A percentile compares a stretch with the other conserved stretches of the same genome.
These are phyloP conservation scores for bread wheat (Triticum aestivum) DNA, from an alignment of 176 grass and related monocot genomes.

Conservation along the genomic window DNA sequence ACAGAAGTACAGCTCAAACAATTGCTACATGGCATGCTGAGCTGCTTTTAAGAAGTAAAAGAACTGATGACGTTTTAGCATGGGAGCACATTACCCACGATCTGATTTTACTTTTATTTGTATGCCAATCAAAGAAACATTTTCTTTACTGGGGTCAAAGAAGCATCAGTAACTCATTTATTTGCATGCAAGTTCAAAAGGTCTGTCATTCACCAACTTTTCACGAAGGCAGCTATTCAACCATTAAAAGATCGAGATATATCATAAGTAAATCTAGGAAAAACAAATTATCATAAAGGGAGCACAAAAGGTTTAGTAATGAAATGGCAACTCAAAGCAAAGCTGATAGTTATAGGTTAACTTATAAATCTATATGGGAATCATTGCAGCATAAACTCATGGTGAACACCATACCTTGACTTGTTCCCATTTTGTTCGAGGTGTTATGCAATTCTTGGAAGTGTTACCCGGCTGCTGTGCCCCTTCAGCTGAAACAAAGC, in stretches of 20 bases:
- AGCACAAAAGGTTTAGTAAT: background rate
- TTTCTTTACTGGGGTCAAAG: background rate
- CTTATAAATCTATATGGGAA: background rate
- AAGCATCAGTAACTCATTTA: background rate
- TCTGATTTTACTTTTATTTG: background rate
- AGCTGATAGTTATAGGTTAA: background rate
- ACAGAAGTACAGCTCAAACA: background rate
- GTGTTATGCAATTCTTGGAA: conserved; percentile 80
- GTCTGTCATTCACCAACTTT: background rate
- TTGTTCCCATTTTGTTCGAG: conserved; percentile 91
- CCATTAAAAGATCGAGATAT: background rate
- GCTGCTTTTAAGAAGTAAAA: background rate
- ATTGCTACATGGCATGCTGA: background rate
- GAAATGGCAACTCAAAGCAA: conserved; percentile 12
- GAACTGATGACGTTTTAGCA: background rate
- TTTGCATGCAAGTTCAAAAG: background rate
- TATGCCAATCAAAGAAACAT: background rate
- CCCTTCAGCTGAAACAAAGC: conserved; percentile 62
- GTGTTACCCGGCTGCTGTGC: conserved; percentile 46
- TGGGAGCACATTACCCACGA: background rate
- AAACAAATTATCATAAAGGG: background rate
- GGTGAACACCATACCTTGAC: conserved; percentile 65
- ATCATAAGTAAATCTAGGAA: background rate
- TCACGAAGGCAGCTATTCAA: background rate
- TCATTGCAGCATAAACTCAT: background rate